phyloP scores from a whole-genome alignment of 1,139 yeast species.

The Hyphopichia buzzinii region DNA sequence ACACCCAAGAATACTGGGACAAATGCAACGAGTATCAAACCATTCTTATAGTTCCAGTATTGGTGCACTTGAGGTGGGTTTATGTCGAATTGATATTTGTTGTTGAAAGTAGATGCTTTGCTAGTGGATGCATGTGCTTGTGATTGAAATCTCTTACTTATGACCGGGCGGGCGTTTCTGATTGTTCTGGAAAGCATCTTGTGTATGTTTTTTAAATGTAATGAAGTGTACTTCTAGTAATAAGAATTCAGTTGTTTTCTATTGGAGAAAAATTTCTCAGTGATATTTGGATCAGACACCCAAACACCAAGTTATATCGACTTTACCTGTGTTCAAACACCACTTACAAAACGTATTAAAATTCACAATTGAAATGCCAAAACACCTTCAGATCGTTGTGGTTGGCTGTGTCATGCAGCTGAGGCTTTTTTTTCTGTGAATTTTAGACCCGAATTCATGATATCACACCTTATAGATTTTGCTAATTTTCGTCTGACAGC shows the following conservation, averaged over 20 bases:
- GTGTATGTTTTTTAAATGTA: neutral
- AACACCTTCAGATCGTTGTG: no score
- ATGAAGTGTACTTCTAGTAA: neutral
- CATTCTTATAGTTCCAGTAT: constrained; percentile 45
- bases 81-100: constrained; percentile 43
- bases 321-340: no score
- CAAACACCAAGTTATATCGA: no score
- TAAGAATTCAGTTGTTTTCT: constrained; percentile 1
- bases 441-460: no score
- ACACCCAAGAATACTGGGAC: constrained; percentile 37
- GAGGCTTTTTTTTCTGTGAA: no score
- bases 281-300: no score
- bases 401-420: no score
- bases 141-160: constrained; percentile 34
- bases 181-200: constrained; percentile 29
- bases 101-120: constrained; percentile 32
- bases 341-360: no score
- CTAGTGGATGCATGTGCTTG: constrained; percentile 22
- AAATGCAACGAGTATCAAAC: constrained; percentile 36
- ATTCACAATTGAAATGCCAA: no score
- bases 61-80: constrained; percentile 49
- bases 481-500: no score
- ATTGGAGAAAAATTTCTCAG: constrained; percentile 1
- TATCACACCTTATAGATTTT: no score
- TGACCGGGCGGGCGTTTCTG: constrained; percentile 15